A percentile compares a stretch with the other conserved stretches of the same genome.
These are phyloP conservation scores for Sedum album DNA, from an alignment of 164 flowering plant genomes.

Conservation along the genomic window DNA sequence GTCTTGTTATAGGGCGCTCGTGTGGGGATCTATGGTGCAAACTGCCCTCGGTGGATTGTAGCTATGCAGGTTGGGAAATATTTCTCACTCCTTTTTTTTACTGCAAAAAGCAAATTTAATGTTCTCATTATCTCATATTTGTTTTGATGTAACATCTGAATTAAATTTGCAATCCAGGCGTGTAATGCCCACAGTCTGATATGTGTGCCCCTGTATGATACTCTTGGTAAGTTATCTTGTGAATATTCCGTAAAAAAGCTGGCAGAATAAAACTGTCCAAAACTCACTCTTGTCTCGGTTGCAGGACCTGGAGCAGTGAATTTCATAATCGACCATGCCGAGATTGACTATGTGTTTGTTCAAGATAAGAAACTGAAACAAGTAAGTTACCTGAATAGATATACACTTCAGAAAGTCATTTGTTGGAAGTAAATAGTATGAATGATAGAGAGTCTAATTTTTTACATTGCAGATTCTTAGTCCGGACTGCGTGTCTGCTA, in stretches of 20 bases:
- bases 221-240: slow-evolving; percentile 52
- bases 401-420: not conserved
- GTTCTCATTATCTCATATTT: not conserved
- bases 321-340: slow-evolving; percentile 79
- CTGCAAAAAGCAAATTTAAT: not conserved
- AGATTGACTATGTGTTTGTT: slow-evolving; percentile 69
- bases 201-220: slow-evolving; percentile 94
- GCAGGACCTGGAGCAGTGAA: slow-evolving; percentile 85
- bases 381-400: slow-evolving; percentile 46
- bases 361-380: slow-evolving; percentile 74
- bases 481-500: slow-evolving; percentile 46
- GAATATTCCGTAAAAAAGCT: not conserved
- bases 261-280: not conserved
- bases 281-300: slow-evolving; percentile 4
- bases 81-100: not conserved
- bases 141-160: not conserved
- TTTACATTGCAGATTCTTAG: slow-evolving; percentile 53
- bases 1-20: slow-evolving; percentile 48
- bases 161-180: slow-evolving; percentile 40
- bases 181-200: slow-evolving; percentile 75
- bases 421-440: not conserved
- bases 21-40: slow-evolving; percentile 82
- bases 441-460: not conserved
- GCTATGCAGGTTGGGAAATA: slow-evolving; percentile 79
- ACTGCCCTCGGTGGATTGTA: slow-evolving; percentile 88